Evolutionary conservation across 495 filamentous ascomycete genomes (phyloP), one percentile per base, ranked within the genome.

Genomic region (Astrothelium subdiscretum): DNA sequence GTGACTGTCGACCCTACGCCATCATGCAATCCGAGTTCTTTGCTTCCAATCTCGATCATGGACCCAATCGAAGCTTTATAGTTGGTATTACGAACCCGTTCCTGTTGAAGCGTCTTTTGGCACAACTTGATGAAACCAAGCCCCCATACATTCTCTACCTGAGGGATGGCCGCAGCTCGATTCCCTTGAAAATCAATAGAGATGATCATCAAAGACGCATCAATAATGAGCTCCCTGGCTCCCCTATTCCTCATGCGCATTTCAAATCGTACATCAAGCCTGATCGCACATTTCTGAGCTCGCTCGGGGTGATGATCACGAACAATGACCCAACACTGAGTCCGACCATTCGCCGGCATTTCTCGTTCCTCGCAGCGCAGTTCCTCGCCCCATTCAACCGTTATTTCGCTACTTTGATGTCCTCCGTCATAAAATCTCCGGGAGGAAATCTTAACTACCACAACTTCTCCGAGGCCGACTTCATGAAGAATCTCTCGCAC

Each of bases 1-100:
- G 70, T 29, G 64, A 63, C 1, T 59, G 62, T 27, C 63, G 63
- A 58, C 71, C 71, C 24, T 74, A 72, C 54, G 63, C 71, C 60
- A 74, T 67, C 13, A 74, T 74, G 71, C 71, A 74, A 60, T 69
- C 69, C 6, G 71, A 73, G 2, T 72, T 72, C 63, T 62, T 63
- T 31, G 42, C 57, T 29, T 67, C 63, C 31, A 65, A 66, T 42
- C 57, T 69, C 35, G 67, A 71, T 32, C 66, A 68, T 22, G 67
- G 67, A 6, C 64, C 67, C 2, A 64, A 66, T 13, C 44, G 66
- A 29, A 66, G 61, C n/a, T 74, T 71, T 54, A 58, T 72, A 18
- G 62, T 70, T 52, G 69, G 67, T 29, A 71, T 69, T 31, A 73
- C 70, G 3, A 72, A 71, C 43, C 70, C 70, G 18, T 72, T 74